These are phyloP conservation scores for Misopates orontium DNA, from an alignment of 257 asterid genomes.

Conservation along the genomic window DNA sequence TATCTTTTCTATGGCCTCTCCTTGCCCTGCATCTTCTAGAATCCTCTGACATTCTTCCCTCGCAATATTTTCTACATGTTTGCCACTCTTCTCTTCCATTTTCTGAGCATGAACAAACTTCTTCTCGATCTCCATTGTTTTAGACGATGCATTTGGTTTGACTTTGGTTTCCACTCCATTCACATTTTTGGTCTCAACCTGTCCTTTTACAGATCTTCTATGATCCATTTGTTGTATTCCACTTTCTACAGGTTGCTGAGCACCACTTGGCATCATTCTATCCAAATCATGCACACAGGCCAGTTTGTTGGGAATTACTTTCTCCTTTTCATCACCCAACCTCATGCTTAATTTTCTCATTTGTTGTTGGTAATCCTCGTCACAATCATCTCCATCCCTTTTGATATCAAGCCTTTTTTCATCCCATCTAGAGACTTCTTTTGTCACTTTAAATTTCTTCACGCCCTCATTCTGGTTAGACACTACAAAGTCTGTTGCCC, in stretches of 20 bases:
- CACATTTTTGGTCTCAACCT: conserved; percentile 31
- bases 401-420: conserved; percentile 34
- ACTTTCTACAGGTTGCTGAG: conserved; percentile 37
- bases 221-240: conserved; percentile 29
- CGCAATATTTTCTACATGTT: conserved; percentile 26
- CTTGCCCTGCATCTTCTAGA: conserved; percentile 33
- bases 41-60: conserved; percentile 39
- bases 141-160: conserved; percentile 26
- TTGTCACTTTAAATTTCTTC: conserved; percentile 33
- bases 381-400: conserved; percentile 24
- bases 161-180: conserved; percentile 32
- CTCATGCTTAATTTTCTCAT: conserved; percentile 28
- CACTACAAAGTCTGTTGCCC: conserved; percentile 28
- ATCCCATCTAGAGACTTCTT: conserved; percentile 37
- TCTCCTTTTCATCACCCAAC: conserved; percentile 31
- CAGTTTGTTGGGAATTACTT: conserved; percentile 28
- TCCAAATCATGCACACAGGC: conserved; percentile 19
- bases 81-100: conserved; percentile 32
- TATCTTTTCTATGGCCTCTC: conserved; percentile 31
- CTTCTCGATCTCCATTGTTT: conserved; percentile 34
- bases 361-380: conserved; percentile 27
- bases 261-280: conserved; percentile 30
- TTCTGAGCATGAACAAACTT: conserved; percentile 31
- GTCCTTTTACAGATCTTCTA: conserved; percentile 29
- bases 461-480: conserved; percentile 30